phyloP scores from a whole-genome alignment of 345 rosid genomes.

The Eucalyptus rudis region DNA sequence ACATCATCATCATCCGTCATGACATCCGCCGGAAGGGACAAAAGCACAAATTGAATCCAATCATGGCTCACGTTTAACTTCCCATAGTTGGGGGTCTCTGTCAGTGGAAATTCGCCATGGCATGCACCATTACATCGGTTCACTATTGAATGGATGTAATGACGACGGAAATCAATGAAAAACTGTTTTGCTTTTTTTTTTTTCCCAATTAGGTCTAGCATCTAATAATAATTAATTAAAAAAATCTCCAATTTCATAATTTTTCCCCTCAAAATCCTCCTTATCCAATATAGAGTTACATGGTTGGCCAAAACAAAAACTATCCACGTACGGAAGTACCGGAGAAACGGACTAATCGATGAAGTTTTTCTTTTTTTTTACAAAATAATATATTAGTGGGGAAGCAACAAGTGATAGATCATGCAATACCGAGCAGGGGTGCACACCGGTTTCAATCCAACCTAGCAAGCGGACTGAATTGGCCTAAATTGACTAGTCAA shows the following conservation, averaged over 20 bases:
- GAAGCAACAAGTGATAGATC: background rate
- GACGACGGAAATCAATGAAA: background rate
- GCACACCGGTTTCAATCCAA: background rate
- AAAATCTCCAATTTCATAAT: background rate
- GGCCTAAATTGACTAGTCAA: background rate
- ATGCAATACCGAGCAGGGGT: background rate
- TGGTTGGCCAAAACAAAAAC: background rate
- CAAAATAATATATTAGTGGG: background rate
- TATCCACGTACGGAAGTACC: background rate
- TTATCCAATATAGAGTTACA: background rate
- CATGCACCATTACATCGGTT: background rate
- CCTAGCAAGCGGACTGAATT: background rate
- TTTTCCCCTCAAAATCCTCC: background rate
- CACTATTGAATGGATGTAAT: background rate
- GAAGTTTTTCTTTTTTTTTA: background rate
- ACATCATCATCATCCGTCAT: background rate
- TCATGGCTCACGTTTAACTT: background rate
- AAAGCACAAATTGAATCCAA: background rate
- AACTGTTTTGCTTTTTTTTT: background rate
- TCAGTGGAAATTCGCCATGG: slow-evolving; percentile 10
- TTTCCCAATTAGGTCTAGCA: background rate
- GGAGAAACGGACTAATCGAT: background rate
- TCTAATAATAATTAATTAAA: background rate
- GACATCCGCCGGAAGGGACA: background rate
- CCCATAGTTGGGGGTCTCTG: slow-evolving; percentile 3